Percentiles rank a stretch among this genome's conserved stretches.
Conservation (phyloP, 352 stramenopile genomes). For the Phytopythium helicoides region DNA sequence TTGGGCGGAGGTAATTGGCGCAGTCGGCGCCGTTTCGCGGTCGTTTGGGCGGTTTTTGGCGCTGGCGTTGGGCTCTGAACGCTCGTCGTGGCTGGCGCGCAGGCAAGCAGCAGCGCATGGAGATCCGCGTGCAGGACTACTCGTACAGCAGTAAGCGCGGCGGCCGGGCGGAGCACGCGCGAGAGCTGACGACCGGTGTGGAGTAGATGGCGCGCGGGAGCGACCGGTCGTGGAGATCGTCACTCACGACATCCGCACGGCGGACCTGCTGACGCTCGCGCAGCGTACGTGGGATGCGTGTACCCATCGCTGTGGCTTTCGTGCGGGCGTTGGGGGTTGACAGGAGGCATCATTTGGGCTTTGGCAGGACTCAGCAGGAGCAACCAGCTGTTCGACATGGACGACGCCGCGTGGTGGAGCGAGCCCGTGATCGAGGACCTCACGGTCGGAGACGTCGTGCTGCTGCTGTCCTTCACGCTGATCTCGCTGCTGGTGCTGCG, state of each 20-base stretch:
- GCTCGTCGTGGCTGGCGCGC: conserved; percentile 2
- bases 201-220: conserved; percentile 36
- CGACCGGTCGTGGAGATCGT: conserved; percentile 44
- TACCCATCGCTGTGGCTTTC: not conserved
- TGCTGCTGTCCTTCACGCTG: conserved; percentile 40
- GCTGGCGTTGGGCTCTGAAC: not conserved
- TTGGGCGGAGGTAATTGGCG: too few species aligned
- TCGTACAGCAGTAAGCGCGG: conserved; percentile 51
- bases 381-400: not conserved
- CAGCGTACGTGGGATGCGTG: conserved; percentile 28
- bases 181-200: conserved; percentile 6
- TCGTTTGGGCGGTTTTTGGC: not conserved
- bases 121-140: conserved; percentile 67
- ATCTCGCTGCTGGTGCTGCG: conserved; percentile 28
- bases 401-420: conserved; percentile 32
- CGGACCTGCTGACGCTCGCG: conserved; percentile 49
- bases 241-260: conserved; percentile 46
- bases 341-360: too few species aligned
- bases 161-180: not conserved
- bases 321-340: not conserved
- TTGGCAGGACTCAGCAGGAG: conserved; percentile 1
- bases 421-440: conserved; percentile 32
- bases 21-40: not conserved
- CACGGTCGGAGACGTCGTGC: conserved; percentile 40
- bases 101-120: conserved; percentile 33